Evolutionary conservation across 2,329 filamentous ascomycete genomes (phyloP).

Genomic region (Colletotrichum filicis): DNA sequence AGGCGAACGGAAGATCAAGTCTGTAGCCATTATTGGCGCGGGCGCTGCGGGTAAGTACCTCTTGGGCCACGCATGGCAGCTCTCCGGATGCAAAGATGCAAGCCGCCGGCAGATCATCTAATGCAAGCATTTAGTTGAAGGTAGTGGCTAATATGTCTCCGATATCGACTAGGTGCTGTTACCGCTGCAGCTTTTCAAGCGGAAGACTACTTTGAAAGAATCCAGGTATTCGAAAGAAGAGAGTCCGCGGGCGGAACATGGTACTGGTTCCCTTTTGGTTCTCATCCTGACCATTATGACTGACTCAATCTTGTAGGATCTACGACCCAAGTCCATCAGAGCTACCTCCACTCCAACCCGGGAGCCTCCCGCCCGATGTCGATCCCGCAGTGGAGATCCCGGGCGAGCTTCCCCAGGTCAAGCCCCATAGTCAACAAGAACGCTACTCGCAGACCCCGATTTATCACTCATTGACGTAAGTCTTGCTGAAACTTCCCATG

Average conservation of each 20-base stretch:
- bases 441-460: slow-evolving; percentile 60
- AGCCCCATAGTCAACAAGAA: slow-evolving; percentile 54
- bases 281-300: neutral
- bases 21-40: slow-evolving; percentile 56
- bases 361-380: slow-evolving; percentile 53
- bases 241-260: slow-evolving; percentile 58
- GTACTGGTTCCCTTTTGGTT: slow-evolving; percentile 39
- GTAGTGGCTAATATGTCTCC: neutral
- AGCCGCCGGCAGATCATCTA: too few relatives aligned
- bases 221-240: slow-evolving; percentile 55
- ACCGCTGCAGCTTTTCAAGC: slow-evolving; percentile 58
- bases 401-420: slow-evolving; percentile 49
- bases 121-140: too few relatives aligned
- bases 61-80: neutral
- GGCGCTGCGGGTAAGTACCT: slow-evolving; percentile 50
- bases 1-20: slow-evolving; percentile 44
- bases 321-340: slow-evolving; percentile 57
- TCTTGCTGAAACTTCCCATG: too few relatives aligned
- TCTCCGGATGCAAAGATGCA: neutral
- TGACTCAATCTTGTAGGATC: slow-evolving; percentile 51
- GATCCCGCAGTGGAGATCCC: slow-evolving; percentile 60
- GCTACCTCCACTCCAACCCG: slow-evolving; percentile 50
- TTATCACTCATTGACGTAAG: slow-evolving; percentile 62
- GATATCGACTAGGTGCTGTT: slow-evolving; percentile 50
- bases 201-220: slow-evolving; percentile 54